Evolutionary conservation across 2,329 filamentous ascomycete genomes (phyloP).

Genomic region (Taxawa tesnikishii): DNA sequence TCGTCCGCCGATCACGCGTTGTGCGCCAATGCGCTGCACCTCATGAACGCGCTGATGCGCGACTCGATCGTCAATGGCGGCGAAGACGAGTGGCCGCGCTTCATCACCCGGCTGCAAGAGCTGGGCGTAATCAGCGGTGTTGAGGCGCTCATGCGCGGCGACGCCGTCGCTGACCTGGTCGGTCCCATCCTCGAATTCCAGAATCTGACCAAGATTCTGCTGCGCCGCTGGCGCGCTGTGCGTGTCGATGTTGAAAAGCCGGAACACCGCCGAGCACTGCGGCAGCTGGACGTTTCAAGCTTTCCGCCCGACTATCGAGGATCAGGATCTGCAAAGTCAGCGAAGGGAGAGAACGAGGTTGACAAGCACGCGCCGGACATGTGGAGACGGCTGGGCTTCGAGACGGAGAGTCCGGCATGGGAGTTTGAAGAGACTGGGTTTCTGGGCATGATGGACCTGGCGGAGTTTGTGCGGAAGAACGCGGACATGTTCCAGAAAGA

Average conservation of each 20-base stretch:
- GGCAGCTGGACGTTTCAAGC: slow-evolving; percentile 45
- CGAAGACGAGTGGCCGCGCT: slow-evolving; percentile 82
- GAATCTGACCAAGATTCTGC: slow-evolving; percentile 72
- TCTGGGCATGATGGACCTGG: slow-evolving; percentile 93
- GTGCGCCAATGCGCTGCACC: slow-evolving; percentile 86
- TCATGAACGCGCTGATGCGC: slow-evolving; percentile 90
- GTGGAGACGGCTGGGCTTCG: slow-evolving; percentile 85
- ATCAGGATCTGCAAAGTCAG: slow-evolving; percentile 41
- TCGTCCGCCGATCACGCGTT: slow-evolving; percentile 90
- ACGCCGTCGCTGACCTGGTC: slow-evolving; percentile 77
- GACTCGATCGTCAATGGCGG: slow-evolving; percentile 73
- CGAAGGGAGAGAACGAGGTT: slow-evolving; percentile 16
- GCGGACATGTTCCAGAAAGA: slow-evolving; percentile 90
- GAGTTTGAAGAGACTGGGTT: slow-evolving; percentile 84
- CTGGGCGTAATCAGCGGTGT: slow-evolving; percentile 86
- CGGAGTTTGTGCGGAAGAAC: slow-evolving; percentile 83
- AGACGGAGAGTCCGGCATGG: slow-evolving; percentile 71
- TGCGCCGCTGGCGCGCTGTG: slow-evolving; percentile 66
- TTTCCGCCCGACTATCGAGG: slow-evolving; percentile 9
- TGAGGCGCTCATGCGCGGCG: slow-evolving; percentile 85
- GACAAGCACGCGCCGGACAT: slow-evolving; percentile 71
- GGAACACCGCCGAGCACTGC: slow-evolving; percentile 78
- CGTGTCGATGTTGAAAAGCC: slow-evolving; percentile 72
- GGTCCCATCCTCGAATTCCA: slow-evolving; percentile 90
- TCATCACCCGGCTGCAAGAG: slow-evolving; percentile 88